Evolutionary conservation across 106 monocot species (phyloP), one percentile per base, ranked within the genome.

Genomic region (Xerophyta viscosa): DNA sequence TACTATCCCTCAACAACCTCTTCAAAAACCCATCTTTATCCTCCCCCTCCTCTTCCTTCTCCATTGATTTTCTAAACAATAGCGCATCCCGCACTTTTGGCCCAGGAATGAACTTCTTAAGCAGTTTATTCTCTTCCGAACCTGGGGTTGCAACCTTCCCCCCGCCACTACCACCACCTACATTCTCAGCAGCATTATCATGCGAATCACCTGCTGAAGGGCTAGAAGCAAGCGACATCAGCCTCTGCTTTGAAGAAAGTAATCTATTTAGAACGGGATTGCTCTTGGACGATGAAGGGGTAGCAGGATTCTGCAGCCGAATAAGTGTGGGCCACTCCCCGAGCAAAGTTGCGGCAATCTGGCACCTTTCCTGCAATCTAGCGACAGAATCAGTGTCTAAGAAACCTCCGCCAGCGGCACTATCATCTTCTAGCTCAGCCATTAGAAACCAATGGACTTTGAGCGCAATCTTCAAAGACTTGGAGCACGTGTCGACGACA

Each of bases 381-480:
- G 69, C 72, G 10, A 98, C 82, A 20, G 82, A 83, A 20, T 94
- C 84, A 12, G 30, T 66, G 41, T 98, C 98, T 14, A 14, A 36
- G 11, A 36, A 36, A 5, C 33, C 43, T 3, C 3, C 43, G 54
- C 82, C 57, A 56, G 71, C 68, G 41, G 90, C 98, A 48, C 90
- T 86, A 1, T 75, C 66, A 31, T 98, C 98, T 67, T 98, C 98
- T 11, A 90, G 62, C 86, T 98, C 98, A 1, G 98, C 98, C 79
- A 86, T 66, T 46, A 98, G 59, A 29, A 98, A 77, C 98, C 98
- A 98, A 50, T 98, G 90, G 13, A 98, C 98, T 61, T 98, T 98
- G 18, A 98, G 79, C 1, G 98, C 86, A 26, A 98, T 90, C 49
- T 76, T 55, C n/a, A 98, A 71, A 14, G 98, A 86, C 43, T 86